phyloP scores from a whole-genome alignment of 495 filamentous ascomycete species.

The Poronia punctata region DNA sequence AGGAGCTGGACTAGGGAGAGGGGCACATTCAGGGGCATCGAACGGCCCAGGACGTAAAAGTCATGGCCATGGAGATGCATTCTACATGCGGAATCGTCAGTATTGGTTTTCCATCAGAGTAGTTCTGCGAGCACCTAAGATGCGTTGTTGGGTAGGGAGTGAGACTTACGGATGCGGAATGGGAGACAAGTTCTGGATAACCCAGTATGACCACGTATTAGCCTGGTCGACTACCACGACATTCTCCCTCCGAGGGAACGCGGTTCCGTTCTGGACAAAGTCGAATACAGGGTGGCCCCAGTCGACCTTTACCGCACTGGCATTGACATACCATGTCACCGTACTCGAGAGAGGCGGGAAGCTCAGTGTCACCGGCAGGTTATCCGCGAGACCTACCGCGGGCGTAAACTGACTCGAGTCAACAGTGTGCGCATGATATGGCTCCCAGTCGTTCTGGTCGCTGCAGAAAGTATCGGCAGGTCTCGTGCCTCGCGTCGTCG shows the following conservation, averaged over 20 bases:
- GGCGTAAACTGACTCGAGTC: conserved; percentile 19
- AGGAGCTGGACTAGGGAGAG: conserved; percentile 55
- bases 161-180: conserved; percentile 40
- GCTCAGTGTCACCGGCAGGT: conserved; percentile 21
- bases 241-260: conserved; percentile 30
- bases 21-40: conserved; percentile 52
- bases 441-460: conserved; percentile 26
- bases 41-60: no score
- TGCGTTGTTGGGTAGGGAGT: no score
- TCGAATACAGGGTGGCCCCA: conserved; percentile 36
- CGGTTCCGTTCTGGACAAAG: conserved; percentile 30
- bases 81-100: no score
- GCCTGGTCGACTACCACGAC: conserved; percentile 26
- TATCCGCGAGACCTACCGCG: conserved; percentile 21
- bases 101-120: no score
- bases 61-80: no score
- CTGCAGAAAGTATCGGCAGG: conserved; percentile 24
- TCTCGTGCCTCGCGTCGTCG: conserved; percentile 20
- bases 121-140: no score
- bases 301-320: conserved; percentile 31
- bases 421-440: conserved; percentile 24
- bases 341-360: conserved; percentile 7
- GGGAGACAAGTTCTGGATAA: conserved; percentile 46
- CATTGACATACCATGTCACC: conserved; percentile 39
- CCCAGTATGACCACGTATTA: conserved; percentile 45